A percentile compares a stretch with the other conserved stretches of the same genome.
phyloP scores from a whole-genome alignment of 495 filamentous ascomycete genomes.

The Cryomyces minteri region DNA sequence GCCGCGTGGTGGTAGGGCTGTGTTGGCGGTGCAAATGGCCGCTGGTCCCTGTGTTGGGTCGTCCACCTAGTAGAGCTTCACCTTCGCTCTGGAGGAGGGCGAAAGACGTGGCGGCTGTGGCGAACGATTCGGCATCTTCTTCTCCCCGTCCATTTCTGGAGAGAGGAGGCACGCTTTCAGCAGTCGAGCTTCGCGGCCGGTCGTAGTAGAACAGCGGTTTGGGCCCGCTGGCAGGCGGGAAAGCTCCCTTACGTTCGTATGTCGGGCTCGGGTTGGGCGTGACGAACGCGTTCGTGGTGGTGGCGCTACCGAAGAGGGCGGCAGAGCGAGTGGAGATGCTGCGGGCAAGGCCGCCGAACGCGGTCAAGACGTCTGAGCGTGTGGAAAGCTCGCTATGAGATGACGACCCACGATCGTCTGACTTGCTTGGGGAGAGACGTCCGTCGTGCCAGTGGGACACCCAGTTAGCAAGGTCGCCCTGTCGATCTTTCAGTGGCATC shows the following conservation, averaged over 20 bases:
- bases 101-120: constrained; percentile 45
- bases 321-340: constrained; percentile 20
- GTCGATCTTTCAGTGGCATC: constrained; percentile 8
- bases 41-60: constrained; percentile 3
- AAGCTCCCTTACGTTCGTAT: not conserved
- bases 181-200: not conserved
- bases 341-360: constrained; percentile 10
- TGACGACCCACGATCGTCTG: constrained; percentile 32
- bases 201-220: not conserved
- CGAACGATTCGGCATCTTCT: constrained; percentile 38
- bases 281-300: constrained; percentile 7
- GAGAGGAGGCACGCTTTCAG: not conserved
- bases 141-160: not conserved
- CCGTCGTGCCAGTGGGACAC: constrained; percentile 34
- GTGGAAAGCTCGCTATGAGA: constrained; percentile 33
- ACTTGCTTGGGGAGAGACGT: constrained; percentile 27
- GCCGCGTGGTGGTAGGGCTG: constrained; percentile 1
- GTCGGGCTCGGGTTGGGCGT: constrained; percentile 12
- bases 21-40: too few relatives aligned
- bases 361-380: constrained; percentile 16
- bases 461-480: constrained; percentile 41
- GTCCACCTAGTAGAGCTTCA: constrained; percentile 35
- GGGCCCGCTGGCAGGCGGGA: not conserved
- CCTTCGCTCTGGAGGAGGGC: constrained; percentile 45
- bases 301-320: not conserved